A percentile compares a stretch with the other conserved stretches of the same genome.
phyloP scores from a whole-genome alignment of 805 yeast species.

The Wickerhamomyces canadensis region DNA sequence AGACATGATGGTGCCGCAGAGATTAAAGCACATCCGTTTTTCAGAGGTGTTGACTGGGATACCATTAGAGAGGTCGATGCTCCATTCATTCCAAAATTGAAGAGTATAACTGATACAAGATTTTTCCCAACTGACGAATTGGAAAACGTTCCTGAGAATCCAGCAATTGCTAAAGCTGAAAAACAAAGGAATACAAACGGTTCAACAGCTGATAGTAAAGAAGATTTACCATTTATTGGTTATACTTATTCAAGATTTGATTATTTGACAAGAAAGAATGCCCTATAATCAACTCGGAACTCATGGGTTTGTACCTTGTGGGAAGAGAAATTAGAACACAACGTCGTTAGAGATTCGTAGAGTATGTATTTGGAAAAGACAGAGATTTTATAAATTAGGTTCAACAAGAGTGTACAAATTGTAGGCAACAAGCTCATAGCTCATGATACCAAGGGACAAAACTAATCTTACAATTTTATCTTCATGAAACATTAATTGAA shows the following conservation, averaged over 20 bases:
- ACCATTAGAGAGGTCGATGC: slow-evolving; percentile 68
- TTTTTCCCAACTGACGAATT: slow-evolving; percentile 97
- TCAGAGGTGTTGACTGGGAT: slow-evolving; percentile 81
- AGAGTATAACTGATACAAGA: slow-evolving; percentile 91
- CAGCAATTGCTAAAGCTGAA: slow-evolving; percentile 64
- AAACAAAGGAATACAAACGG: slow-evolving; percentile 44
- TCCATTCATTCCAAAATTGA: slow-evolving; percentile 91
- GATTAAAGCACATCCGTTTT: slow-evolving; percentile 72
- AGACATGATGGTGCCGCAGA: slow-evolving; percentile 56
- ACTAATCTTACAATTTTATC: no score
- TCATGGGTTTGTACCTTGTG: no score
- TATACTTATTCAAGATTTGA: slow-evolving; percentile 95
- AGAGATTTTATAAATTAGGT: no score
- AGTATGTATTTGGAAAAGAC: no score
- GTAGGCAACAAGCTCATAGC: no score
- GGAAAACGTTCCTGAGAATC: slow-evolving; percentile 90
- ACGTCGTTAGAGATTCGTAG: no score
- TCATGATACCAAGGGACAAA: no score
- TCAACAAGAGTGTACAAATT: no score
- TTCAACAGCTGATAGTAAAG: slow-evolving; percentile 50
- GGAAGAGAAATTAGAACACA: no score
- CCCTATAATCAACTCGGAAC: slow-evolving; percentile 27
- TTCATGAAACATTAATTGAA: no score
- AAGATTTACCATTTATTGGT: slow-evolving; percentile 95
- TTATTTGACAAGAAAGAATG: slow-evolving; percentile 74